Base-by-base conservation (phyloP, 1,284 basidiomycete species). In the Fomitiporia mediterranea region DNA sequence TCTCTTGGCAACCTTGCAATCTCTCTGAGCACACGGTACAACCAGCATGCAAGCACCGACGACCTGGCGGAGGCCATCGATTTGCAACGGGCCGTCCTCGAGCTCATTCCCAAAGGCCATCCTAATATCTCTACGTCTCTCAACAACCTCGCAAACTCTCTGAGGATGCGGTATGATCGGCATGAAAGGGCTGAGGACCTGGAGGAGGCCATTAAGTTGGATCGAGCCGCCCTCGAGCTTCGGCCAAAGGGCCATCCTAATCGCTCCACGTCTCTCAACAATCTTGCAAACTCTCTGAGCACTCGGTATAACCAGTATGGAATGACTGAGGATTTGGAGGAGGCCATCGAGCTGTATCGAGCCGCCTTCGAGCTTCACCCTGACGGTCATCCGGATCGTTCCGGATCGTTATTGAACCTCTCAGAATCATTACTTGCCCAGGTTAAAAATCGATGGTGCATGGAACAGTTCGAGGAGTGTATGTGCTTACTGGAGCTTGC, bases 401-500 rank as follows among this genome's bases (percentile, higher is more conserved):
- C 43, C 21, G 8, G 8, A 17, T 46, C 43, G 19, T 25, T 46
- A 25, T 11, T 15, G 8, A 30, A 46, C 27, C 43, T 46, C 17
- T 19, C 23, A 4, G 19, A 19, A 8, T 25, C 9, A 8, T 3
- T 46, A 15, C 40, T 25, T 17, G 57, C 63, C 25, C 52, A n/a
- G n/a, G n/a, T n/a, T n/a, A n/a, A n/a, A n/a, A n/a, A 65, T 9
- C 48, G 56, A 8, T 63, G 59, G 7, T 46, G 62, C 23, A 48
- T 64, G 5, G 48, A 59, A 5, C 70, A 72, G 56, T 58, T 74
- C 32, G 63, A 73, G 17, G 60, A 65, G 40, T 68, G 71, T 2
- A 60, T 72, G 15, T 8, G 19, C 2, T 40, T 19, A 15, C 19
- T 40, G 39, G n/a, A 37, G 11, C n/a, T 9, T n/a, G 35, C 35